phyloP scores from a whole-genome alignment of 305 asterid genomes.

The Nicotiana rustica region DNA sequence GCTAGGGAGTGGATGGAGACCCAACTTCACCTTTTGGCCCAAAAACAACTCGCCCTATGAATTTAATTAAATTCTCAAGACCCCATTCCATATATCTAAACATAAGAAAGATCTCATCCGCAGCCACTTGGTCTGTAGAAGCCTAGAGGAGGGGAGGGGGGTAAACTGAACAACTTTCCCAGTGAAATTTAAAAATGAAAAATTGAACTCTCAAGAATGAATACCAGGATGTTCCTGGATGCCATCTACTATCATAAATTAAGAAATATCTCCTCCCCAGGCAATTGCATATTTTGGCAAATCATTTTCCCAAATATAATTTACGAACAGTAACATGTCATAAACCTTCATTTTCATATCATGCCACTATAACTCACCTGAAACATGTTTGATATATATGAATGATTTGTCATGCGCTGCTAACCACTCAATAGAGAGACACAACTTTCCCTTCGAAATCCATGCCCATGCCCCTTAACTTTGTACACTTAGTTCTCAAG shows the following conservation, averaged over 20 bases:
- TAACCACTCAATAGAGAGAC: background rate
- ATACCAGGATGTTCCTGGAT: background rate
- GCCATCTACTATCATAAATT: background rate
- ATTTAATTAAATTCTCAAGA: conserved; percentile 11
- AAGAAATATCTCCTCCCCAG: background rate
- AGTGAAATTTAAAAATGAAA: background rate
- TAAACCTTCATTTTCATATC: background rate
- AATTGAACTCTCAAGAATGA: background rate
- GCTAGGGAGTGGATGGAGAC: background rate
- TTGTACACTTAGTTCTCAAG: background rate
- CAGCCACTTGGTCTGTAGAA: background rate
- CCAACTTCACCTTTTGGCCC: background rate
- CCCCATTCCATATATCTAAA: background rate
- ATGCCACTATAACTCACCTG: background rate
- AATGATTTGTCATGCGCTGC: background rate
- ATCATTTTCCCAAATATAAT: background rate
- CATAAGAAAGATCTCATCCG: background rate
- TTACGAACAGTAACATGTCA: background rate
- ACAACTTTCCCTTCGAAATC: conserved; percentile 16
- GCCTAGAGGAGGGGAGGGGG: background rate
- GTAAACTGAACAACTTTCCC: background rate
- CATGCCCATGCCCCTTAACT: background rate
- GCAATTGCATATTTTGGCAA: background rate
- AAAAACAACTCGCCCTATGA: background rate
- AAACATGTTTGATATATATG: background rate